Base-by-base conservation (phyloP, 495 filamentous ascomycete species). In the Tuber brumale region DNA sequence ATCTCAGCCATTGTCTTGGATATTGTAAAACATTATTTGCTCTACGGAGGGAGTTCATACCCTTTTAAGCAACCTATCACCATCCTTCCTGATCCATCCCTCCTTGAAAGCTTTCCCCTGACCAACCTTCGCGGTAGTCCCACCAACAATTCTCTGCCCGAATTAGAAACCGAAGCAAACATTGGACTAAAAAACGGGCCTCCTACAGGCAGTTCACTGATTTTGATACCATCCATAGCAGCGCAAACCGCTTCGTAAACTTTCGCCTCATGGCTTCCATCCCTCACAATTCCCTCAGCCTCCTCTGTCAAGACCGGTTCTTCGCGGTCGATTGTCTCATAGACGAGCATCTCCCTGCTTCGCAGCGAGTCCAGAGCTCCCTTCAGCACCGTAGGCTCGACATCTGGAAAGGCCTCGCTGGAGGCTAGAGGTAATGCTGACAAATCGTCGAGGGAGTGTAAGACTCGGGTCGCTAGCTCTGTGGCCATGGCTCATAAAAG, bases 81-180 rank as follows among this genome's bases (percentile, higher is more conserved):
- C 91, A 82, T 91, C 94, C 85, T 95, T 97, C 81, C 90, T 91
- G 76, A 99, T 95, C 95, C 95, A 99, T 82, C 93, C 94, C 82
- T 92, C 91, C 87, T 94, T 97, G 86, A 98, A 95, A 69, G 95
- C 95, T 85, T 94, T 97, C 73, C 94, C 93, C 83, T 95, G 93
- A n/a, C 95, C 95, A 69, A 97, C 86, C 84, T 94, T 97, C 75
- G 92, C 91, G 71, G 90, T 89, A n/a, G 90, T 92, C 79, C 93
- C 93, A 70, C 96, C 93, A 79, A 93, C 88, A 19, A 86, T 87
- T 81, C 86, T 86, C 85, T 90, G 88, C 70, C 78, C 18, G 45
- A 31, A 43, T 79, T 66, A 85, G 81, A 70, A 72, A 37, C 45
- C 51, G 10, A 45, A 19, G 43, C n/a, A 61, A 66, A 37, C 10